A percentile compares a stretch with the other conserved stretches of the same genome.
These are phyloP conservation scores for Dalbergia cochinchinensis DNA, from an alignment of 306 rosid species.

Conservation along the genomic window DNA sequence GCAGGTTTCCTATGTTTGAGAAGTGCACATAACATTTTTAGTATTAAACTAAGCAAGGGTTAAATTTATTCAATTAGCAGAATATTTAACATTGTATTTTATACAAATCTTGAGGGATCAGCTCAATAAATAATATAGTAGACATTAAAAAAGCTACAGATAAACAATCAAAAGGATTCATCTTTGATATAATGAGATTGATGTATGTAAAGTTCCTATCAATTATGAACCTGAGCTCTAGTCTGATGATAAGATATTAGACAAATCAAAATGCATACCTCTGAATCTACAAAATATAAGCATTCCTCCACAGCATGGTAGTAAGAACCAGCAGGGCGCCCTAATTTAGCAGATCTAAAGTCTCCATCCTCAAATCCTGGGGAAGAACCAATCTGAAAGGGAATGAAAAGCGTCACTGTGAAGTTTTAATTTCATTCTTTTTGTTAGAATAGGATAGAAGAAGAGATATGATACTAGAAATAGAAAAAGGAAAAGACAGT, in stretches of 20 bases:
- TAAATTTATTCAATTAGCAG: slow-evolving; percentile 4
- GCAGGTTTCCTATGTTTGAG: background rate
- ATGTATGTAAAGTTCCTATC: slow-evolving; percentile 26
- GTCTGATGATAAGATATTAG: slow-evolving; percentile 4
- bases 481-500: background rate
- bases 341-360: slow-evolving; percentile 82
- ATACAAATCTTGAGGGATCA: background rate
- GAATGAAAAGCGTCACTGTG: slow-evolving; percentile 26
- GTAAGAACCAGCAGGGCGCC: slow-evolving; percentile 86
- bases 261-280: slow-evolving; percentile 64
- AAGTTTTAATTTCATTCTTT: slow-evolving; percentile 17
- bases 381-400: slow-evolving; percentile 81
- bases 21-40: background rate
- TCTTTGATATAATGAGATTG: slow-evolving; percentile 15
- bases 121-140: slow-evolving; percentile 28
- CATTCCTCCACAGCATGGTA: slow-evolving; percentile 73
- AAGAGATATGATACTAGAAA: background rate
- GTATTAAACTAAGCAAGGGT: background rate
- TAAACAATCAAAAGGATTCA: background rate
- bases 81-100: background rate
- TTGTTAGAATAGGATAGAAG: background rate
- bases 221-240: slow-evolving; percentile 16
- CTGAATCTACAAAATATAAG: slow-evolving; percentile 91
- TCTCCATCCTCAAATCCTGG: slow-evolving; percentile 98
- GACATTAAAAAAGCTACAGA: slow-evolving; percentile 19